Conservation (phyloP, 1,284 basidiomycete genomes). For the Irpex rosettiformis region DNA sequence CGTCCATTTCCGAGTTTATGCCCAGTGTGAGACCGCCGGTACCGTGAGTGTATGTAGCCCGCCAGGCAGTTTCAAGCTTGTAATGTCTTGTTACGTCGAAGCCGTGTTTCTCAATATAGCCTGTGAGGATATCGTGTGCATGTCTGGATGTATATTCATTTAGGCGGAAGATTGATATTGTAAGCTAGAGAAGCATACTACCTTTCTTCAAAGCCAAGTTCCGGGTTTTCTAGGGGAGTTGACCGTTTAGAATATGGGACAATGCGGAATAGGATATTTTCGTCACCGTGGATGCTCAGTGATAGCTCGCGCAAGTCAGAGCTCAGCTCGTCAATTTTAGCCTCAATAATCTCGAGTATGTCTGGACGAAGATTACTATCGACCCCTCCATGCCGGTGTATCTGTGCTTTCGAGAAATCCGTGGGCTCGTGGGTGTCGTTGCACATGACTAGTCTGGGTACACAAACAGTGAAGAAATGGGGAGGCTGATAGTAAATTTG, state of each 20-base stretch:
- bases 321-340: neutral
- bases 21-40: slow-evolving; percentile 64
- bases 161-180: neutral
- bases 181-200: neutral
- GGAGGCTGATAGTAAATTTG: neutral
- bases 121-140: slow-evolving; percentile 52
- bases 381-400: neutral
- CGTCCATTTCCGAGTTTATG: slow-evolving; percentile 72
- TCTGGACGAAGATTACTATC: neutral
- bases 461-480: neutral
- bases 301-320: neutral
- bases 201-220: neutral
- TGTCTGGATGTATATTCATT: slow-evolving; percentile 34
- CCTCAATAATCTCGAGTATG: neutral
- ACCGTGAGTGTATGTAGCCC: slow-evolving; percentile 61
- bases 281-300: neutral
- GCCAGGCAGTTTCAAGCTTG: slow-evolving; percentile 73
- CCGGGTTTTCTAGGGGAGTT: neutral
- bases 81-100: slow-evolving; percentile 62
- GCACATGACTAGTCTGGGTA: neutral
- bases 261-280: neutral
- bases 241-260: neutral
- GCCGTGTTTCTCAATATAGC: slow-evolving; percentile 54
- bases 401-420: neutral
- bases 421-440: neutral